These are phyloP conservation scores for Apiospora rasikravindrae DNA, from an alignment of 2,329 filamentous ascomycete genomes.

Conservation along the genomic window DNA sequence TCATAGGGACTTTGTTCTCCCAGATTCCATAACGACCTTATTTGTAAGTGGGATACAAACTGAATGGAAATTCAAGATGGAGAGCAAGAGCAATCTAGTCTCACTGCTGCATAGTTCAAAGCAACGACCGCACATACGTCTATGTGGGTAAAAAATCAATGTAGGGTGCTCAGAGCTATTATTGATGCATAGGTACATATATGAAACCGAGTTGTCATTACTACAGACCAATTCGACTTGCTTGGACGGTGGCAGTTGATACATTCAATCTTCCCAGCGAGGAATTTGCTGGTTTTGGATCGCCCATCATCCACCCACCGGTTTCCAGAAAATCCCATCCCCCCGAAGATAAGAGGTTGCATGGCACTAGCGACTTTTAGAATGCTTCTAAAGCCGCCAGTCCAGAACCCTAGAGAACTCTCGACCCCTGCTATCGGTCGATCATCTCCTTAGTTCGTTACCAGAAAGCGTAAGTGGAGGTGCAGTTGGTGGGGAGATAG, in stretches of 20 bases:
- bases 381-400: not conserved
- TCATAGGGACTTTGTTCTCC: not conserved
- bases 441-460: conserved; percentile 28
- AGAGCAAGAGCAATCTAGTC: not conserved
- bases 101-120: not conserved
- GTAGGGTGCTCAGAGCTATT: not conserved
- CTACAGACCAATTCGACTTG: not conserved
- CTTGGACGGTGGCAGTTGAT: not conserved
- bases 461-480: conserved; percentile 34
- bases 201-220: not conserved
- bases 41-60: not conserved
- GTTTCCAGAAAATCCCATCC: not conserved
- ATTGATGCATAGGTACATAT: too few species aligned
- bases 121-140: not conserved
- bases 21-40: not conserved
- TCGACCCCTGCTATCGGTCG: conserved; percentile 20
- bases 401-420: not conserved
- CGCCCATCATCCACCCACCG: not conserved
- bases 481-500: not conserved
- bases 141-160: not conserved
- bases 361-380: conserved; percentile 1
- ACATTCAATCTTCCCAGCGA: not conserved
- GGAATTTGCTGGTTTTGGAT: not conserved
- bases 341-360: conserved; percentile 17
- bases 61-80: not conserved